Base-by-base conservation (phyloP, 495 filamentous ascomycete genomes). In the Penicillium lagena region DNA sequence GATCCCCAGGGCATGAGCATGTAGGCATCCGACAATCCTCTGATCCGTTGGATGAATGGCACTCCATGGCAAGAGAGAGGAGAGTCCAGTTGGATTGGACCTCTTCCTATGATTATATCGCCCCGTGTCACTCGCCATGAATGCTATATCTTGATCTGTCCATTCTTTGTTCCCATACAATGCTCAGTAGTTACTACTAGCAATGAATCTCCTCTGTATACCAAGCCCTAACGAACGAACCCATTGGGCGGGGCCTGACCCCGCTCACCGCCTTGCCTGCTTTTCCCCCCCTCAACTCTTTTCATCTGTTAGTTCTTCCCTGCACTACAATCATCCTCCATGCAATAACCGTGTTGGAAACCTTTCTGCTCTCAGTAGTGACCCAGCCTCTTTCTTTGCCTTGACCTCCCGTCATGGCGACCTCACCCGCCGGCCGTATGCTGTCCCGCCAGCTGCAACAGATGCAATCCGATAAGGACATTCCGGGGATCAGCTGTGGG, bases 401-500 rank as follows among this genome's bases (percentile, higher is more conserved):
- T 46, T 12, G 39, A 12, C 40, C 38, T 39, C 37, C 35, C 12
- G 37, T 30, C n/a, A 78, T 78, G 75, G 71, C 71, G 30, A 70
- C 64, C 37, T 69, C 73, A 46, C 55, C 78, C 35, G 80, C 87
- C 22, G 89, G 82, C n/a, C 75, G 82, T 41, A 83, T 95, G 52
- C 79, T 97, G 13, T 67, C 73, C 45, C 81, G 86, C 13, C 94
- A 98, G 68, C 77, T 97, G 35, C 93, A 93, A 71, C 80, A 90
- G 52, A 96, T 98, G 80, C 89, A 96, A 64, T 82, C 77, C 12
- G 86, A 88, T 55, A 90, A 87, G 56, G 88, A 95, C 65, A 84
- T 96, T 29, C 88, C 89, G 0, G 93, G 90, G 32, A 96, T 98
- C 55, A 95, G 89, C 50, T 93, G 86, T 59, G 93, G 93, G 1